Evolutionary conservation across 345 rosid species (phyloP), one percentile per base, ranked within the genome.

Genomic region (Gossypium longicalyx): DNA sequence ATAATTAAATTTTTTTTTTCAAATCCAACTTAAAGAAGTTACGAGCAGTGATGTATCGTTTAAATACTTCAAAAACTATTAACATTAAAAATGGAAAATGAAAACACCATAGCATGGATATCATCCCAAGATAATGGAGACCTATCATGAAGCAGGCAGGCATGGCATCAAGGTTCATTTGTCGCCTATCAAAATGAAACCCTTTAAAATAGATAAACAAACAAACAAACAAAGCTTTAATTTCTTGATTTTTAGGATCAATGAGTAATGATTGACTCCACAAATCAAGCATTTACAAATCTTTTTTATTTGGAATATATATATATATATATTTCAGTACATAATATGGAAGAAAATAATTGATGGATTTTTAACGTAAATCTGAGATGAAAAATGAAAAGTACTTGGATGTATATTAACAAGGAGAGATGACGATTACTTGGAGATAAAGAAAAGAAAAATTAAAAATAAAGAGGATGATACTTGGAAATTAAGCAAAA

Each of bases 321-420:
- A 68, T 73, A 59, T 73, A 17, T 23, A 12, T 19, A 53, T 51
- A 64, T 43, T 15, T 41, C 41, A 34, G 7, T 29, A 16, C 75
- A 29, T 60, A 15, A 52, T 56, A 61, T 13, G 38, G 25, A 7
- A 11, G 48, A 62, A 69, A 57, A 47, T 45, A 34, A 34, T 34
- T 23, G 5, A 2, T 16, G 20, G 11, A 1, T 13, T n/a, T 43
- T 20, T 20, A 7, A 17, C 38, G 38, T 29, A 29, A 29, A 29
- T 49, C 17, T 49, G 53, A 1, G 19, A 34, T 49, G 48, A 41
- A 47, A 77, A 11, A 69, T 23, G 54, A 53, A 9, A 43, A 34
- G 27, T 51, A 29, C 19, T 63, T 12, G 59, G 70, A 67, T 73
- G 54, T 61, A 71, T 80, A 76, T 82, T 83, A 74, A 77, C 82